Conservation (phyloP, 768 basidiomycete species). For the Pleurotus eryngii region DNA sequence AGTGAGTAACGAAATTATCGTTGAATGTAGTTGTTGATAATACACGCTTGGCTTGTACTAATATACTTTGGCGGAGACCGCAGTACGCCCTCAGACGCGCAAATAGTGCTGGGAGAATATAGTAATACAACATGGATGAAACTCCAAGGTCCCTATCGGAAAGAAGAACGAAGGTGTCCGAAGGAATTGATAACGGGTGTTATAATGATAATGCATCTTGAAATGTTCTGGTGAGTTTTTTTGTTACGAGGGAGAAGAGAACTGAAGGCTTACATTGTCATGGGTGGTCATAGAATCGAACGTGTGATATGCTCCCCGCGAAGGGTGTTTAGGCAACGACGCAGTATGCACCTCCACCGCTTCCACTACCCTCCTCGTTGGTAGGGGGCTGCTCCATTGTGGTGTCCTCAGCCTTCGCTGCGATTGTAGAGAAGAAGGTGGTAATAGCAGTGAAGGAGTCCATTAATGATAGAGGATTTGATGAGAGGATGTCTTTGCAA, state of each 20-base stretch:
- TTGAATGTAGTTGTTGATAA: neutral
- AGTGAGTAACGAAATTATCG: neutral
- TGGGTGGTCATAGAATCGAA: neutral
- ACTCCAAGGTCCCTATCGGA: neutral
- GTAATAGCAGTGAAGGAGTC: constrained; percentile 6
- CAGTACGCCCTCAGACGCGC: constrained; percentile 3
- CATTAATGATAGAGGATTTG: constrained; percentile 7
- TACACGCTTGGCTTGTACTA: neutral
- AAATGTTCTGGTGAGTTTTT: neutral
- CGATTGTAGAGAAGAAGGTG: constrained; percentile 9
- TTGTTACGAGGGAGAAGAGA: neutral
- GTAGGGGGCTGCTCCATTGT: constrained; percentile 4
- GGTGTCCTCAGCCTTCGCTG: constrained; percentile 1
- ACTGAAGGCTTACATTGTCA: neutral
- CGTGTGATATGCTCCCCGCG: neutral
- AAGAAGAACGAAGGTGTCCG: neutral
- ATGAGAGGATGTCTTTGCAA: neutral
- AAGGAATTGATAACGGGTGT: no score
- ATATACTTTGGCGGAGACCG: neutral
- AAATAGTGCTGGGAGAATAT: neutral
- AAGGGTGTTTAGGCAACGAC: constrained; percentile 6
- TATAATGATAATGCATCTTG: neutral
- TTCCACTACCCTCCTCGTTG: constrained; percentile 3
- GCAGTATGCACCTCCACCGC: constrained; percentile 7
- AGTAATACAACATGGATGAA: neutral